Conservation (phyloP, 1,139 yeast species). For the Hyphopichia pseudoburtonii region DNA sequence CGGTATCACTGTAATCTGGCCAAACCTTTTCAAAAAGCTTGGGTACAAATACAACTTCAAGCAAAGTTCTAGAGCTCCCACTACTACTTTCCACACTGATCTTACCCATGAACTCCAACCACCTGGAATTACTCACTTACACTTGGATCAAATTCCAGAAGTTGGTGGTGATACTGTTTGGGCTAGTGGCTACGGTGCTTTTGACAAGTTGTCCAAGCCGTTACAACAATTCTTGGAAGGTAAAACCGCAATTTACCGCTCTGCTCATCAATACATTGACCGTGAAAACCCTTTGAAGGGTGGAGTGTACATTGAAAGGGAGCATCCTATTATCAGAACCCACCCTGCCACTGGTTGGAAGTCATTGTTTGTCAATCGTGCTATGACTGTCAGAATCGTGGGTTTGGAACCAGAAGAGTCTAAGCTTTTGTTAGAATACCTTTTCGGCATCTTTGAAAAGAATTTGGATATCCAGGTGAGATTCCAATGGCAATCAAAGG, state of each 20-base stretch:
- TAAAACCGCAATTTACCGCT: conserved; percentile 21
- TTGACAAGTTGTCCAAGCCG: conserved; percentile 23
- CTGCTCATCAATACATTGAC: conserved; percentile 22
- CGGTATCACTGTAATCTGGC: conserved; percentile 17
- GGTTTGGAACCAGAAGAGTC: conserved; percentile 22
- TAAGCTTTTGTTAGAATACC: conserved; percentile 17
- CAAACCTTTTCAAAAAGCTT: conserved; percentile 10
- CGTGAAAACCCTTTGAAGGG: conserved; percentile 21
- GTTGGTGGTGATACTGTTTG: conserved; percentile 18
- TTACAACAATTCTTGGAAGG: conserved; percentile 23
- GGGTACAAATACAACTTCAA: conserved; percentile 14
- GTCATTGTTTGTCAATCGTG: conserved; percentile 19
- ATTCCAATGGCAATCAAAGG: conserved; percentile 42
- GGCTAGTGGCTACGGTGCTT: conserved; percentile 21
- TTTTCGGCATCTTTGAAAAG: conserved; percentile 21
- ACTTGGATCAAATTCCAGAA: conserved; percentile 15
- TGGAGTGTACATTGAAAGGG: conserved; percentile 17
- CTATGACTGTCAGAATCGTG: conserved; percentile 20
- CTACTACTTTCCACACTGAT: conserved; percentile 17
- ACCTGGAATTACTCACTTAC: conserved; percentile 18
- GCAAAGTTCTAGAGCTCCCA: conserved; percentile 10
- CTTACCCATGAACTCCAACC: conserved; percentile 18
- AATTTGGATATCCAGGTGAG: conserved; percentile 37
- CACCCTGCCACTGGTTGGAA: conserved; percentile 19
- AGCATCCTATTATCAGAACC: conserved; percentile 16